Evolutionary conservation across 306 rosid genomes (phyloP).

Genomic region (Castanopsis chinensis): DNA sequence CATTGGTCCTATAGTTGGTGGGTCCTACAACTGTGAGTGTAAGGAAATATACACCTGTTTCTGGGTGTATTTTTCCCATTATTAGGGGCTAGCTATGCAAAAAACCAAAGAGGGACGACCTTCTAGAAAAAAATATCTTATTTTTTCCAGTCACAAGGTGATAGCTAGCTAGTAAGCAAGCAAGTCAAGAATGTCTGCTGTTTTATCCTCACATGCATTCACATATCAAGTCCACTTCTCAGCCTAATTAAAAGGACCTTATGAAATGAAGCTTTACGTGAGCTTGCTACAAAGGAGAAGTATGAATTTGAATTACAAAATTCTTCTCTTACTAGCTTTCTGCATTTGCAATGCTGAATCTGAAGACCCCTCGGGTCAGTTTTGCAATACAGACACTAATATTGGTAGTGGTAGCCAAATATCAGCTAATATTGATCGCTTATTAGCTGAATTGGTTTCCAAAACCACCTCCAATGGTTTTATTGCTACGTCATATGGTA

Average conservation of each 20-base stretch:
- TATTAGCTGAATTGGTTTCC: conserved; percentile 42
- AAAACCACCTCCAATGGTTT: conserved; percentile 48
- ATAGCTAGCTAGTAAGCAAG: no score
- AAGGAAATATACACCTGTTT: no score
- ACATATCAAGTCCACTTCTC: conserved; percentile 9
- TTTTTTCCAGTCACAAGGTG: background rate
- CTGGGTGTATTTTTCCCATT: background rate
- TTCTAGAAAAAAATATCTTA: background rate
- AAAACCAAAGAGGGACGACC: background rate
- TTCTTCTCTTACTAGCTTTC: conserved; percentile 33
- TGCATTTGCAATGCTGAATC: conserved; percentile 38
- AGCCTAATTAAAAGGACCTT: background rate
- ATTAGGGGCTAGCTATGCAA: background rate
- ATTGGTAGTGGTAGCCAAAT: conserved; percentile 30
- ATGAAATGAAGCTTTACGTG: background rate
- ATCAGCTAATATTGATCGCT: conserved; percentile 41
- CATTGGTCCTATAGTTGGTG: no score
- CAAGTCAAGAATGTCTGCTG: conserved; percentile 40
- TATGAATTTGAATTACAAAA: conserved; percentile 28
- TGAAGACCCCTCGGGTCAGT: conserved; percentile 45
- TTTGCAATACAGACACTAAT: conserved; percentile 44
- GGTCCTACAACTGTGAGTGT: no score
- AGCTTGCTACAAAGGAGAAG: background rate
- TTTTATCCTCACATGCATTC: background rate
- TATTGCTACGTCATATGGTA: conserved; percentile 32